Evolutionary conservation across 2,329 filamentous ascomycete species (phyloP).

Genomic region (Colletotrichum graminicola): DNA sequence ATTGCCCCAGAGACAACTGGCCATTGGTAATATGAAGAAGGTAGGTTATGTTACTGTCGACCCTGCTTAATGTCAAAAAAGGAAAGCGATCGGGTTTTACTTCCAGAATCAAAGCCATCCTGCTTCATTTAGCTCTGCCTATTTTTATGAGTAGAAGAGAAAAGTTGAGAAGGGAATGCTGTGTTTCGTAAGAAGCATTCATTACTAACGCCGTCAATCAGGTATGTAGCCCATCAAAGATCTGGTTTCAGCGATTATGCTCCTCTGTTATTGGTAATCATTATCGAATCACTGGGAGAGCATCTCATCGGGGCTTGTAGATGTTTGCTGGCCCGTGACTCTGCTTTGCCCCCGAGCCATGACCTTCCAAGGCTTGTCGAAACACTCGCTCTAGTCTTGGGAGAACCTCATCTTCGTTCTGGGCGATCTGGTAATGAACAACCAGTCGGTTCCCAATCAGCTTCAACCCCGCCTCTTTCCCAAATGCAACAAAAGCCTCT

Average conservation of each 20-base stretch:
- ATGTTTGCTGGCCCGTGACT: constrained; percentile 39
- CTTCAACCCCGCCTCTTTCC: constrained; percentile 57
- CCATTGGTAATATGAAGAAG: neutral
- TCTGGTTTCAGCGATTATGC: neutral
- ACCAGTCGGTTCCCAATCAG: constrained; percentile 58
- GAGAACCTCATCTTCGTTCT: constrained; percentile 71
- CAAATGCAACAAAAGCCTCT: constrained; percentile 55
- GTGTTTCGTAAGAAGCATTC: no score
- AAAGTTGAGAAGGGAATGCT: neutral
- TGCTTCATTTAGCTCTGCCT: neutral
- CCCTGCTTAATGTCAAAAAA: neutral
- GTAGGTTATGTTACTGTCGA: neutral
- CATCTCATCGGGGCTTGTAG: constrained; percentile 36
- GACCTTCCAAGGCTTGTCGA: constrained; percentile 50
- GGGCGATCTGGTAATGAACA: constrained; percentile 71
- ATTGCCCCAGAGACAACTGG: neutral
- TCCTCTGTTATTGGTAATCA: no score
- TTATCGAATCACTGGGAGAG: no score
- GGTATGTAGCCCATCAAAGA: neutral
- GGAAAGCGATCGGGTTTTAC: neutral
- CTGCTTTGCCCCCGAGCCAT: constrained; percentile 8
- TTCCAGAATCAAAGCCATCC: neutral
- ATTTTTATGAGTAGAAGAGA: neutral
- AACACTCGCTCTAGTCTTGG: constrained; percentile 69
- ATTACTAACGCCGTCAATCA: neutral